Conservation (phyloP, 129 eudicot species). For the Flaveria ramosissima region DNA sequence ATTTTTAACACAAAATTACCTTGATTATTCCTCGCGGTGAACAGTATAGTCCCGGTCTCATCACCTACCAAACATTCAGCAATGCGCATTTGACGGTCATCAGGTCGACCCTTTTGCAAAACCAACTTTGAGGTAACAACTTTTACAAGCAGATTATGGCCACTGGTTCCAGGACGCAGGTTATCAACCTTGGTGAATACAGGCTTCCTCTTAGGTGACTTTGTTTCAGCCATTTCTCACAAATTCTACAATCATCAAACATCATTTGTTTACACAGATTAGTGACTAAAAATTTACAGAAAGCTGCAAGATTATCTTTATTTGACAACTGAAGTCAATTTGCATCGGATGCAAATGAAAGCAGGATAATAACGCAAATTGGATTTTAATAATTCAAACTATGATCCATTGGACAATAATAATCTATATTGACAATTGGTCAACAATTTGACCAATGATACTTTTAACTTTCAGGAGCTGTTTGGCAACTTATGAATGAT, state of each 20-base stretch:
- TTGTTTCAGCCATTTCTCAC: constrained; percentile 61
- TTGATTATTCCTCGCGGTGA: constrained; percentile 80
- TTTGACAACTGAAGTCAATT: no score
- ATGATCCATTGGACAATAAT: no score
- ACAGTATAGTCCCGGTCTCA: constrained; percentile 71
- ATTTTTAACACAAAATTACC: constrained; percentile 38
- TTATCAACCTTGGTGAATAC: constrained; percentile 76
- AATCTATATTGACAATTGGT: no score
- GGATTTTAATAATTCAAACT: no score
- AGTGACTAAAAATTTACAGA: not conserved
- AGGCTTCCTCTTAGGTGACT: constrained; percentile 68
- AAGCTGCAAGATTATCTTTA: not conserved
- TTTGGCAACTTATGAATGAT: no score
- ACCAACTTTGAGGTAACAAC: constrained; percentile 68
- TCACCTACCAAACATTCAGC: constrained; percentile 88
- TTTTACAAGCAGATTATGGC: constrained; percentile 66
- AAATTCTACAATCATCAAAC: constrained; percentile 15
- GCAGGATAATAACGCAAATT: no score
- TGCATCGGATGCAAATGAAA: no score
- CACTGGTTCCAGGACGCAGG: constrained; percentile 70
- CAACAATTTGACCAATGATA: no score
- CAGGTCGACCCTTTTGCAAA: constrained; percentile 64
- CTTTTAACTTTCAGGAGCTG: no score
- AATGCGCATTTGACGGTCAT: constrained; percentile 65
- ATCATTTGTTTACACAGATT: not conserved